These are phyloP conservation scores for Trypethelium eluteriae DNA, from an alignment of 495 filamentous ascomycete genomes.

Conservation along the genomic window DNA sequence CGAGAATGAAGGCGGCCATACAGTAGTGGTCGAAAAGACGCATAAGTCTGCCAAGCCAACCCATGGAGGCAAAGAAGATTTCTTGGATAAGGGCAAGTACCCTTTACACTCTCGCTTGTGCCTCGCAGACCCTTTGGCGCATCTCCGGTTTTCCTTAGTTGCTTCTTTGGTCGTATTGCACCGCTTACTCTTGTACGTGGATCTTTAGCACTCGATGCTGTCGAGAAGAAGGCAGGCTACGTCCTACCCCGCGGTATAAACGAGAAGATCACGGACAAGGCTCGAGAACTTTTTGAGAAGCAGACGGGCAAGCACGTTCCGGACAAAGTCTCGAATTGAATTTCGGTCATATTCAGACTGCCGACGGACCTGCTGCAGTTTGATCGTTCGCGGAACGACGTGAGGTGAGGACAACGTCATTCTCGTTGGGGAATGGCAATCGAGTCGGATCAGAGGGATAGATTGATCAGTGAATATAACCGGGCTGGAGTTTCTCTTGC, in stretches of 20 bases:
- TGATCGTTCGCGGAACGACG: too few relatives aligned
- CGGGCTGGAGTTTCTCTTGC: too few relatives aligned
- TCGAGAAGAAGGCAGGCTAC: constrained; percentile 18
- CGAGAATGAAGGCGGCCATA: too few relatives aligned
- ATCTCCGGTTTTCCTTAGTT: too few relatives aligned
- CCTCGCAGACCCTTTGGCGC: too few relatives aligned
- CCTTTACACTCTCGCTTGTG: not conserved
- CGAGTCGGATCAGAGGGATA: too few relatives aligned
- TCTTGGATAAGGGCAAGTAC: constrained; percentile 2
- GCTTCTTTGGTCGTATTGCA: too few relatives aligned
- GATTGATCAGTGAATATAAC: too few relatives aligned
- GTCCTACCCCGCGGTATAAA: constrained; percentile 9
- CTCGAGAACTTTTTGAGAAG: constrained; percentile 18
- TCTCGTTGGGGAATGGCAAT: too few relatives aligned
- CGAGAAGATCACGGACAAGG: constrained; percentile 21
- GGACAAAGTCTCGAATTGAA: constrained; percentile 19
- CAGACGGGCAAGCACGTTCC: constrained; percentile 23
- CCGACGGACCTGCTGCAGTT: not conserved
- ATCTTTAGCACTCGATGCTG: constrained; percentile 14
- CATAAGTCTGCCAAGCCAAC: not conserved
- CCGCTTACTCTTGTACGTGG: not conserved
- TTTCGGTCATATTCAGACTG: not conserved
- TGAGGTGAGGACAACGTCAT: too few relatives aligned
- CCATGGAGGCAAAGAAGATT: constrained; percentile 5
- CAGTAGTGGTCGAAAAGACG: not conserved